Conservation (phyloP, 345 rosid species). For the Moricandia moricandioides region DNA sequence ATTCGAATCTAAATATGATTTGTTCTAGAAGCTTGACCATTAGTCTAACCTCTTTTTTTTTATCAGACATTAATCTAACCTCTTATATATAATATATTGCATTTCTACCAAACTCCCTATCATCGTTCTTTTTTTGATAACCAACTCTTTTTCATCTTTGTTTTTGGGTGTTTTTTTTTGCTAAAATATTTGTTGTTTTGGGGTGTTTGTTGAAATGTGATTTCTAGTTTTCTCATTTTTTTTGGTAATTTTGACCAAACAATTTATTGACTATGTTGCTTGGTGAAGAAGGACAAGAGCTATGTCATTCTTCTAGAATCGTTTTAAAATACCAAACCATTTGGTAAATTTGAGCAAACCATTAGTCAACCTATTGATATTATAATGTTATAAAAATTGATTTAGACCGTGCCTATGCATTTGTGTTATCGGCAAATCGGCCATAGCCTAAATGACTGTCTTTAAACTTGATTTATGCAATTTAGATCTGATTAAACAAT, state of each 20-base stretch:
- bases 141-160: conserved; percentile 18
- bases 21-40: conserved; percentile 33
- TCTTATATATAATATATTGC: conserved; percentile 10
- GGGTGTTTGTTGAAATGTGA: conserved; percentile 35
- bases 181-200: too few species aligned
- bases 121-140: conserved; percentile 5
- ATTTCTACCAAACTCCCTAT: conserved; percentile 26
- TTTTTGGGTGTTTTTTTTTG: conserved; percentile 13
- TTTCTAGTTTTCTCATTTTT: conserved; percentile 16
- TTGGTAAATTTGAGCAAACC: not conserved
- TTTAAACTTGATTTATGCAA: too few species aligned
- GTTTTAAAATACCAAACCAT: not conserved
- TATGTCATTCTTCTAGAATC: conserved; percentile 29
- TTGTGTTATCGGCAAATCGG: too few species aligned
- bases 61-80: too few species aligned
- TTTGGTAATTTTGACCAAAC: conserved; percentile 13
- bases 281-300: conserved; percentile 21
- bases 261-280: conserved; percentile 28
- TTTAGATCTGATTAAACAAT: too few species aligned
- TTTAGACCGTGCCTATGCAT: too few species aligned
- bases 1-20: not conserved
- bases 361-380: not conserved
- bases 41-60: not conserved
- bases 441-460: too few species aligned
- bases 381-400: too few species aligned